Base-by-base conservation (phyloP, 768 basidiomycete genomes). In the Agrocybe praecox region DNA sequence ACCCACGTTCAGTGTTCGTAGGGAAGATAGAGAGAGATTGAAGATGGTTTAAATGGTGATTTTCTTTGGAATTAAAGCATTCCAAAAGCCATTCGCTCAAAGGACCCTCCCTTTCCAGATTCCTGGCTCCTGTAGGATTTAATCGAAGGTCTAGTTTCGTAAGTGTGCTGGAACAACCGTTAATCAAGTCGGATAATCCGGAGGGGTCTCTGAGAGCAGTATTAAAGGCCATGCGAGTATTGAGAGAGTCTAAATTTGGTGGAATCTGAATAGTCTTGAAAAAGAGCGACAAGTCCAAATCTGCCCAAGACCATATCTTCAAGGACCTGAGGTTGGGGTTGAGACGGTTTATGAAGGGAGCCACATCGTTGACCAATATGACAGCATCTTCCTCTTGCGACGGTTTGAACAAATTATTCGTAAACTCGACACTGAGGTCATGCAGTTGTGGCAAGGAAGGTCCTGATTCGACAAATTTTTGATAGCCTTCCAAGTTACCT, bases 301-400 rank as follows among this genome's bases (percentile, higher is more conserved):
- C 66, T 2, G 72, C 70, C 74, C 74, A 79, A 2, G 77, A 79
- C 65, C 72, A 74, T 10, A 81, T 58, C 33, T 64, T 71, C 45
- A 82, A 59, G 1, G 64, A 62, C 22, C 67, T 59, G 15, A 82
- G 65, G 29, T 72, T 73, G 1, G 70, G 61, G 2, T 69, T 64
- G 1, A 80, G 65, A 14, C 58, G 54, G 42, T 76, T 75, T 46
- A 81, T 64, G 57, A 81, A 79, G 2, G 79, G 77, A 1, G 72
- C 73, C 32, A 82, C 62, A 6, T 65, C 61, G 17, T 70, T 57
- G 21, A 68, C 60, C 10, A 79, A 63, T 32, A 69, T 68, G 10
- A 57, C 63, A 6, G 62, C 53, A 15, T 65, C 69, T 12, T 63
- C 15, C 2, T 24, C 40, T 24, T 24, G 43, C 5, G 22, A 43